Evolutionary conservation across 2,329 filamentous ascomycete species (phyloP), one percentile per base, ranked within the genome.

Genomic region (Verticillium klebahnii): DNA sequence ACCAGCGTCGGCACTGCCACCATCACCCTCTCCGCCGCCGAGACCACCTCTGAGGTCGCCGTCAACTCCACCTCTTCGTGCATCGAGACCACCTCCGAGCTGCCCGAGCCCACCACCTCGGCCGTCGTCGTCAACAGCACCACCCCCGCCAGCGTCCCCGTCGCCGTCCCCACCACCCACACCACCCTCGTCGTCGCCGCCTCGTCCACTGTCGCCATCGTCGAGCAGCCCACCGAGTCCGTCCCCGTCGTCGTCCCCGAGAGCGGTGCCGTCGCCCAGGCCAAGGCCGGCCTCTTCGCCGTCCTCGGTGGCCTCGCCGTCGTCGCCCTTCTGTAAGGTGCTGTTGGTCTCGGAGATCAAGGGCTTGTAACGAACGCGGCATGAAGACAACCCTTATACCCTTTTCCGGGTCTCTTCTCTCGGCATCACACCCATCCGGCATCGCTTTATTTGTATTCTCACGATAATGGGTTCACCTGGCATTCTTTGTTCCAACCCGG

Each of bases 1-100:
- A 69, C 67, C 59, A 66, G 69, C 58, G 62, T 68, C 37, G 71
- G 68, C 64, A 65, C 68, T 65, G 72, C 72, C 69, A 74, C 72
- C 58, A 63, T 70, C 67, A 71, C 68, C 62, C 65, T 71, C 58
- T 68, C 69, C 34, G 60, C 36, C 34, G 52, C 60, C 57, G 56
- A 64, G 63, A 58, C 66, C 58, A 65, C 67, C 63, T 69, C 67
- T 11, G 45, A 23, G 45, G n/a, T 23, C 45, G 17, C 45, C 45
- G 45, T 50, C n/a, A 23, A 23, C 67, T 66, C 67, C 62, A 60
- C 64, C 63, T 62, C 67, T 62, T 63, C 67, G 59, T 23, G 25
- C 36, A 37, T n/a, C 23, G 67, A 72, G 63, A 67, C 66, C 60
- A 64, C 66, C 36, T 65, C 69, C 37, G 62, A 62, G 57, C 61